phyloP scores from a whole-genome alignment of 2,329 filamentous ascomycete species.

The Colletotrichum navitas region DNA sequence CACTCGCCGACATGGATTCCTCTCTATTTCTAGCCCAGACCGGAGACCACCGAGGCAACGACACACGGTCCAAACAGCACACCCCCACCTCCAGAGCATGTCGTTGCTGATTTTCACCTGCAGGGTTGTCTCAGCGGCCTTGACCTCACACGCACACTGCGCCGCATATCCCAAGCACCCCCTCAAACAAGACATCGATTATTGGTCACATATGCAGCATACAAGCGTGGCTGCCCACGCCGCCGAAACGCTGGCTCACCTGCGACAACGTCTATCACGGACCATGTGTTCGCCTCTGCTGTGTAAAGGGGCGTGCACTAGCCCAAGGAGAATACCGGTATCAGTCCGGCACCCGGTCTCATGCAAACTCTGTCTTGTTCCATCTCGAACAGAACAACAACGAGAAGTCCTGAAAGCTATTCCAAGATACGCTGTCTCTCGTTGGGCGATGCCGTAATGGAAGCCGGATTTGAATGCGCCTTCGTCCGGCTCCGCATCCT shows the following conservation, averaged over 20 bases:
- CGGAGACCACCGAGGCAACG: not conserved
- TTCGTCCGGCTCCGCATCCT: not conserved
- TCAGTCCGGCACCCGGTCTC: constrained; percentile 38
- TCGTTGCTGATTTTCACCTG: not conserved
- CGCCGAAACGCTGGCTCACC: constrained; percentile 27
- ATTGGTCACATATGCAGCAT: constrained; percentile 8
- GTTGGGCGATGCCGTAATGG: not conserved
- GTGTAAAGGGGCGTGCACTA: constrained; percentile 21
- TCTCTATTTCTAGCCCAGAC: not conserved
- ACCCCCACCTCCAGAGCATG: not conserved
- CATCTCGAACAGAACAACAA: constrained; percentile 1
- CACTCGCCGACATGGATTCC: not conserved
- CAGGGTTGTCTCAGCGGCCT: constrained; percentile 13
- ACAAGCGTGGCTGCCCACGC: constrained; percentile 18
- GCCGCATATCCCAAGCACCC: constrained; percentile 20
- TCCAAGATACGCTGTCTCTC: constrained; percentile 10
- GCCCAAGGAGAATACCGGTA: constrained; percentile 11
- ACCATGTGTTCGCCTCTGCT: constrained; percentile 39
- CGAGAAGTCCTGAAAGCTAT: not conserved
- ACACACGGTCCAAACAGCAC: not conserved
- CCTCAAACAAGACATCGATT: constrained; percentile 23
- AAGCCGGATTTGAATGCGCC: not conserved
- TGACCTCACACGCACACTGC: constrained; percentile 21
- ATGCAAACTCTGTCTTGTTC: constrained; percentile 26
- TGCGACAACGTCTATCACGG: constrained; percentile 28